These are phyloP conservation scores for Stagonosporopsis chrysanthemi DNA, from an alignment of 2,329 filamentous ascomycete species.

Conservation along the genomic window DNA sequence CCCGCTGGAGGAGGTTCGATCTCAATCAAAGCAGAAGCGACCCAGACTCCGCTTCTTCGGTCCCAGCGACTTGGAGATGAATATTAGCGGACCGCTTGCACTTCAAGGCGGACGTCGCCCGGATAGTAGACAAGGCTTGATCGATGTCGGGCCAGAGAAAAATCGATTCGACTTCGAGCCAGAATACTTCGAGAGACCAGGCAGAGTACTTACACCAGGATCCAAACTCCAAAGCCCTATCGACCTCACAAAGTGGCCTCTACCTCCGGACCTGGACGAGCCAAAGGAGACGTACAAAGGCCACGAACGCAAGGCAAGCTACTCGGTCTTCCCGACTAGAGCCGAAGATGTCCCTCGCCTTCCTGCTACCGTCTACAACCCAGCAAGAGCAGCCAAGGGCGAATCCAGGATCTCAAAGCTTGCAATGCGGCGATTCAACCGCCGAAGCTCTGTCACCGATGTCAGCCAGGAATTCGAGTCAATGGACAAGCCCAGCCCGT, in stretches of 20 bases:
- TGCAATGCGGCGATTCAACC: conserved; percentile 42
- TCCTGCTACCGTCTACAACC: conserved; percentile 50
- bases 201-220: conserved; percentile 42
- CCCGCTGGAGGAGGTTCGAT: conserved; percentile 56
- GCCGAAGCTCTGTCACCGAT: conserved; percentile 48
- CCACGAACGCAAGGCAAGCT: conserved; percentile 42
- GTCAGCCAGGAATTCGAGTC: conserved; percentile 48
- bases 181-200: conserved; percentile 44
- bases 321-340: conserved; percentile 51
- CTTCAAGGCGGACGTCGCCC: conserved; percentile 44
- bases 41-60: conserved; percentile 59
- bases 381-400: conserved; percentile 27
- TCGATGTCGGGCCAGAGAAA: conserved; percentile 49
- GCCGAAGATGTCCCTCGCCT: conserved; percentile 50
- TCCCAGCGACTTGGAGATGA: conserved; percentile 52
- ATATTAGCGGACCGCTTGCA: conserved; percentile 49
- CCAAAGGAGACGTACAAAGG: conserved; percentile 26
- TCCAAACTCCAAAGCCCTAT: conserved; percentile 39
- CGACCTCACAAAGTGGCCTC: conserved; percentile 48
- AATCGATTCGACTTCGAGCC: conserved; percentile 45
- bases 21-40: conserved; percentile 53
- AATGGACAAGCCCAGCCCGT: conserved; percentile 49
- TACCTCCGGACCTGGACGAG: conserved; percentile 41
- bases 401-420: conserved; percentile 38
- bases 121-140: conserved; percentile 46